phyloP scores from a whole-genome alignment of 2,329 filamentous ascomycete genomes.

The Fusarium goolgardi region DNA sequence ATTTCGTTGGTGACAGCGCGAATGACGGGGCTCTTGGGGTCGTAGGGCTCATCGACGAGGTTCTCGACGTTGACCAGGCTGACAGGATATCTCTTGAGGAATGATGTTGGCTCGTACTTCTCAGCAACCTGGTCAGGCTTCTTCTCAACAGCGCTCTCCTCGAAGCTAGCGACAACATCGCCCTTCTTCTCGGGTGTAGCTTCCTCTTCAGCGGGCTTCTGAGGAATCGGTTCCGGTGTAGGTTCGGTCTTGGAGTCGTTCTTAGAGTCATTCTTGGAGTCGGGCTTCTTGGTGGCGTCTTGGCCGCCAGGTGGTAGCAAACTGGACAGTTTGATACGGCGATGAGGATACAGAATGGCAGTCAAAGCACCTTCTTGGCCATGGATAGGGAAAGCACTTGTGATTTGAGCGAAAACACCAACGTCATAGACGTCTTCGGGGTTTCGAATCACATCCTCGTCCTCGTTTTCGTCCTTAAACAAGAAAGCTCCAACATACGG shows the following conservation, averaged over 20 bases:
- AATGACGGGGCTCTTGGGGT: slow-evolving; percentile 89
- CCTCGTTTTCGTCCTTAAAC: slow-evolving; percentile 94
- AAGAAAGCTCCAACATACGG: slow-evolving; percentile 97
- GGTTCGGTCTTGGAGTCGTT: slow-evolving; percentile 61
- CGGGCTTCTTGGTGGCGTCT: slow-evolving; percentile 63
- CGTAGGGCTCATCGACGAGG: slow-evolving; percentile 85
- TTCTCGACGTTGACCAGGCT: slow-evolving; percentile 97
- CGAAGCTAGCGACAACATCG: slow-evolving; percentile 96
- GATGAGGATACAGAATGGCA: slow-evolving; percentile 94
- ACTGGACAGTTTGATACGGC: slow-evolving; percentile 89
- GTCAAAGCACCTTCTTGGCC: slow-evolving; percentile 88
- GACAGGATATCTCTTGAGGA: slow-evolving; percentile 90
- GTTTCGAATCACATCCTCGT: slow-evolving; percentile 92
- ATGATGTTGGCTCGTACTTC: slow-evolving; percentile 87
- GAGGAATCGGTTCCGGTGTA: slow-evolving; percentile 69
- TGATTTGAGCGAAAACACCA: slow-evolving; percentile 97
- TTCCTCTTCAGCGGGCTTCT: slow-evolving; percentile 66
- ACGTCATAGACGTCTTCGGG: slow-evolving; percentile 93
- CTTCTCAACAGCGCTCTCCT: slow-evolving; percentile 78
- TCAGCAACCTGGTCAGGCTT: slow-evolving; percentile 63
- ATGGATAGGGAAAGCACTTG: slow-evolving; percentile 91
- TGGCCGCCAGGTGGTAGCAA: slow-evolving; percentile 75
- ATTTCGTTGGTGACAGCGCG: slow-evolving; percentile 96
- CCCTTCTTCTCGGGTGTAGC: slow-evolving; percentile 77
- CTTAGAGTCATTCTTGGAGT: slow-evolving; percentile 62